Conservation (phyloP, 2,329 filamentous ascomycete genomes). For the Trichoderma guizhouense region DNA sequence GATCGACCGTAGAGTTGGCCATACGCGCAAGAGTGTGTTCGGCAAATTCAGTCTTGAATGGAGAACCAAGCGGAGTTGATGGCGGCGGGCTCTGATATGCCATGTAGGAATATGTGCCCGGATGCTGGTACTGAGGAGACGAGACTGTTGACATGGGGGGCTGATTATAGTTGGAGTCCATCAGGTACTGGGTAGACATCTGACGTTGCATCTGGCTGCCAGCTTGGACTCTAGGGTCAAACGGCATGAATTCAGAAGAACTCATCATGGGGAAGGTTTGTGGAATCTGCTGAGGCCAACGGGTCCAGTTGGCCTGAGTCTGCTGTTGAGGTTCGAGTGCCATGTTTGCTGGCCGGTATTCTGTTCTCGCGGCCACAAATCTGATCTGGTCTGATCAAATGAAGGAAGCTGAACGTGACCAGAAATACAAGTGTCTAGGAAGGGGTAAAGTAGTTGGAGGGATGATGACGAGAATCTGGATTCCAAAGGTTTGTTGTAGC, state of each 20-base stretch:
- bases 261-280: slow-evolving; percentile 50
- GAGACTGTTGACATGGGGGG: slow-evolving; percentile 42
- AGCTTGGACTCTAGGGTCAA: slow-evolving; percentile 42
- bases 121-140: slow-evolving; percentile 41
- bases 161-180: slow-evolving; percentile 43
- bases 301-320: slow-evolving; percentile 49
- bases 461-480: not conserved
- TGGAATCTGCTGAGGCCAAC: slow-evolving; percentile 51
- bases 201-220: slow-evolving; percentile 42
- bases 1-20: slow-evolving; percentile 25
- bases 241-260: slow-evolving; percentile 44
- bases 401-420: not conserved
- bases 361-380: not conserved
- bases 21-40: slow-evolving; percentile 29
- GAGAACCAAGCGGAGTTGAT: slow-evolving; percentile 32
- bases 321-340: slow-evolving; percentile 47
- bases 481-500: not conserved
- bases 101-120: slow-evolving; percentile 43
- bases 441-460: not conserved
- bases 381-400: not conserved
- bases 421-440: not conserved
- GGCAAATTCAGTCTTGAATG: slow-evolving; percentile 34
- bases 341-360: slow-evolving; percentile 33
- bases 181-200: slow-evolving; percentile 47
- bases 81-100: slow-evolving; percentile 39